Conservation (phyloP, 2,329 filamentous ascomycete species). For the Fusarium paranaense region DNA sequence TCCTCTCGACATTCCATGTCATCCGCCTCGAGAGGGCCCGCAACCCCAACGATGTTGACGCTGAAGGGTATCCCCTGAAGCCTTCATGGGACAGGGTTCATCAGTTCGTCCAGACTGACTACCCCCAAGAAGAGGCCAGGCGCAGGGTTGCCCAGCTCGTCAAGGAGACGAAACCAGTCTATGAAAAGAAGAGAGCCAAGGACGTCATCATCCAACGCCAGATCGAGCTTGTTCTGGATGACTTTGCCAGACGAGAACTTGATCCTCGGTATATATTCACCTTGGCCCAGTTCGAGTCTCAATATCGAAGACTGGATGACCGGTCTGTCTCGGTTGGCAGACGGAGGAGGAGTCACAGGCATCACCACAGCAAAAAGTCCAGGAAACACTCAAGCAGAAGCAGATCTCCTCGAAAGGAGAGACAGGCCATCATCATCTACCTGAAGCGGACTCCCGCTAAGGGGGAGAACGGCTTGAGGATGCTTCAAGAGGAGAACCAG, state of each 20-base stretch:
- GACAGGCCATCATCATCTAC: constrained; percentile 58
- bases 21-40: constrained; percentile 56
- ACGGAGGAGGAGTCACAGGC: constrained; percentile 32
- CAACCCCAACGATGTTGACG: constrained; percentile 49
- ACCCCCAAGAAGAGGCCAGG: constrained; percentile 53
- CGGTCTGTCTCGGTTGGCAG: constrained; percentile 18
- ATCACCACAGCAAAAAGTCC: constrained; percentile 36
- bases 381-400: constrained; percentile 16
- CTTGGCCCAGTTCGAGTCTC: constrained; percentile 59
- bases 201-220: constrained; percentile 54
- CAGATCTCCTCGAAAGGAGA: constrained; percentile 50
- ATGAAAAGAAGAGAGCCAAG: constrained; percentile 55
- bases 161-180: constrained; percentile 44
- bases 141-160: constrained; percentile 54
- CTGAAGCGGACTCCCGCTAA: constrained; percentile 56
- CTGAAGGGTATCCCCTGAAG: constrained; percentile 48
- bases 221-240: constrained; percentile 53
- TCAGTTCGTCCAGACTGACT: constrained; percentile 48
- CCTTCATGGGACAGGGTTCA: constrained; percentile 57
- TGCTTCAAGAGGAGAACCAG: constrained; percentile 41
- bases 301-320: constrained; percentile 46
- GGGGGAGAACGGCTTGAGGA: constrained; percentile 45
- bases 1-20: constrained; percentile 55
- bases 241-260: constrained; percentile 49
- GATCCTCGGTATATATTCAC: constrained; percentile 55